Evolutionary conservation across 208 protist genomes (phyloP), one percentile per base, ranked within the genome.

Genomic region (Leishmania tarentolae): DNA sequence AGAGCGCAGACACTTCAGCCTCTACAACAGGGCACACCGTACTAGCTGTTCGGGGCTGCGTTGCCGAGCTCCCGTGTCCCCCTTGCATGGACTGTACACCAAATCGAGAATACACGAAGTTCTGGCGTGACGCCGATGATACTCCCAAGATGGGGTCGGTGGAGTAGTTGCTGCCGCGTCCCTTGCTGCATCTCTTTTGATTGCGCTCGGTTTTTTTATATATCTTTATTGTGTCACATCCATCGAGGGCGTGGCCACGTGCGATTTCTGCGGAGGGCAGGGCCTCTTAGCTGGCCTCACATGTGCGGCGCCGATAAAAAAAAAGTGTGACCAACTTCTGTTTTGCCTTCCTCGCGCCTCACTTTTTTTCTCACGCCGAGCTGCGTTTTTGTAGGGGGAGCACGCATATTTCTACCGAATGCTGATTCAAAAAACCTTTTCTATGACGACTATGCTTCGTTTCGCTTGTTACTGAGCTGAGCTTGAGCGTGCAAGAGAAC

Each of bases 191-290:
- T 70, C 42, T 28, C 11, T 31, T 47, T 35, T 50, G 6, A 17
- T 56, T 44, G 15, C 24, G 28, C 63, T 76, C 17, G 3, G 37
- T 69, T 85, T 81, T 59, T 24, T 13, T n/a, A n/a, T n/a, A n/a
- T n/a, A n/a, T n/a, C n/a, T n/a, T n/a, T n/a, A n/a, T n/a, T n/a
- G n/a, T n/a, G n/a, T n/a, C n/a, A 40, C 53, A n/a, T 71, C 66
- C 28, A 46, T 68, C 9, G 24, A 65, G 13, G 53, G 13, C 52
- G 9, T 61, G 69, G 73, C 59, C 28, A 21, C 68, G 59, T n/a
- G 37, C 42, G 21, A 42, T 37, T 74, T 17, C 46, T n/a, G 37
- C 46, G n/a, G 13, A 52, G 42, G 37, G 40, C 3, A 35, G 69
- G 21, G 37, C 21, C 21, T n/a, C n/a, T 52, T 74, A 19, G 21